These are phyloP conservation scores for Thecaphora thlaspeos DNA, from an alignment of 1,284 basidiomycete genomes.

Conservation along the genomic window DNA sequence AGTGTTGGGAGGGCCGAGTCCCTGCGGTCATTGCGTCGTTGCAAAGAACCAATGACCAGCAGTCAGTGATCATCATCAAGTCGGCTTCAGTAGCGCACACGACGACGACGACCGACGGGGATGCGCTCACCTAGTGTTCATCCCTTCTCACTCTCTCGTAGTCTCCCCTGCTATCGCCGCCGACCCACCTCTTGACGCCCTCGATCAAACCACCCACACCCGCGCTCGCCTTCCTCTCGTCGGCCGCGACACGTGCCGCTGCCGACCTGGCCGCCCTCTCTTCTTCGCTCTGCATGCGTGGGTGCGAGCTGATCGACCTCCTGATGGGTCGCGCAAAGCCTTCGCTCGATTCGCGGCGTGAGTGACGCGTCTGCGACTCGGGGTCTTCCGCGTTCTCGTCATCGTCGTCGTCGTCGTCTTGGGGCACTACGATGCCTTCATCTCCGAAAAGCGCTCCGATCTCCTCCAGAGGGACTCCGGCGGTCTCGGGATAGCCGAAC, in stretches of 20 bases:
- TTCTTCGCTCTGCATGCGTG: slow-evolving; percentile 67
- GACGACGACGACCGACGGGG: too few species aligned
- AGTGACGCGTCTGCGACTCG: slow-evolving; percentile 27
- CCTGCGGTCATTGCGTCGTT: too few species aligned
- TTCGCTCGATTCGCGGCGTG: slow-evolving; percentile 15
- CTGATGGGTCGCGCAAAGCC: slow-evolving; percentile 32
- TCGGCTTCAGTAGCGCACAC: too few species aligned
- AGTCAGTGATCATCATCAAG: too few species aligned
- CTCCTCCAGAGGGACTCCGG: slow-evolving; percentile 63
- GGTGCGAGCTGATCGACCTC: slow-evolving; percentile 58
- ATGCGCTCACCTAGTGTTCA: slow-evolving; percentile 30
- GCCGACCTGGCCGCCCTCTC: slow-evolving; percentile 67
- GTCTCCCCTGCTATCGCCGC: slow-evolving; percentile 21
- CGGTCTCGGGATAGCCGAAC: slow-evolving; percentile 67
- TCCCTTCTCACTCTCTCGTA: slow-evolving; percentile 36
- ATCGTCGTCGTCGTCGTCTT: slow-evolving; percentile 38
- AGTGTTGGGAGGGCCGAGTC: not conserved
- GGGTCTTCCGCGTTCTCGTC: slow-evolving; percentile 17
- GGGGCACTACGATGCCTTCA: slow-evolving; percentile 45
- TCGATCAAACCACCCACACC: slow-evolving; percentile 20
- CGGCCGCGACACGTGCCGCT: slow-evolving; percentile 38
- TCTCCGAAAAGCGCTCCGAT: slow-evolving; percentile 61
- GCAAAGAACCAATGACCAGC: too few species aligned
- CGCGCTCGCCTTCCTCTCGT: slow-evolving; percentile 62
- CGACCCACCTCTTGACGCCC: slow-evolving; percentile 8